Base-by-base conservation (phyloP, 2,329 filamentous ascomycete genomes). In the Claviceps africana region DNA sequence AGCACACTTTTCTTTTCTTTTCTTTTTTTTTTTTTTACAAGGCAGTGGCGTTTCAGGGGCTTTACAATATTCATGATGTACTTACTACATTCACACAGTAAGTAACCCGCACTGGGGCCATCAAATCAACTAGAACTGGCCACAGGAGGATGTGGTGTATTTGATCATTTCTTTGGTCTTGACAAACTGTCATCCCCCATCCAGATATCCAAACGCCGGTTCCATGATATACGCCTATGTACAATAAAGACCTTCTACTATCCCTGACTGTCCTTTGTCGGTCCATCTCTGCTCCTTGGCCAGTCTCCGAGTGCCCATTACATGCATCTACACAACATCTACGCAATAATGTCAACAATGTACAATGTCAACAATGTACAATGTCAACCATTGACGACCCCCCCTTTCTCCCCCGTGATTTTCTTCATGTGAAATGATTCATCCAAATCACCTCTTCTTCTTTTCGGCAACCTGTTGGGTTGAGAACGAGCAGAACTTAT, bases 401-500 rank as follows among this genome's bases (percentile, higher is more conserved):
- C n/a, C n/a, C n/a, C n/a, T n/a, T n/a, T n/a, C n/a, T n/a, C n/a
- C n/a, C n/a, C n/a, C n/a, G n/a, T 37, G 17, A n/a, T 37, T 37
- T 37, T 37, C 4, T 37, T 37, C 17, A 1, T 17, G 2, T n/a
- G 15, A n/a, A 37, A 37, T n/a, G 21, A 31, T 33, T n/a, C 33
- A 31, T 9, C 30, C 47, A 13, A 19, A 49, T 51, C 53, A 56
- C 21, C 54, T 48, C 19, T 73, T 71, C 57, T 70, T 72, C 54
- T 72, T 76, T 50, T 73, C 73, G 22, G 46, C 45, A 46, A 75
- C 69, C 57, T 80, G 77, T 62, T 83, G 78, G 55, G 83, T 91
- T 46, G 87, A 87, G 67, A 95, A 95, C 28, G 88, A 83, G 66
- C 93, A 98, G 71, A 81, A 94, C 62, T 82, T 82, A 69, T 98